These are phyloP conservation scores for Pulveroboletus ravenelii DNA, from an alignment of 768 basidiomycete genomes.

Conservation along the genomic window DNA sequence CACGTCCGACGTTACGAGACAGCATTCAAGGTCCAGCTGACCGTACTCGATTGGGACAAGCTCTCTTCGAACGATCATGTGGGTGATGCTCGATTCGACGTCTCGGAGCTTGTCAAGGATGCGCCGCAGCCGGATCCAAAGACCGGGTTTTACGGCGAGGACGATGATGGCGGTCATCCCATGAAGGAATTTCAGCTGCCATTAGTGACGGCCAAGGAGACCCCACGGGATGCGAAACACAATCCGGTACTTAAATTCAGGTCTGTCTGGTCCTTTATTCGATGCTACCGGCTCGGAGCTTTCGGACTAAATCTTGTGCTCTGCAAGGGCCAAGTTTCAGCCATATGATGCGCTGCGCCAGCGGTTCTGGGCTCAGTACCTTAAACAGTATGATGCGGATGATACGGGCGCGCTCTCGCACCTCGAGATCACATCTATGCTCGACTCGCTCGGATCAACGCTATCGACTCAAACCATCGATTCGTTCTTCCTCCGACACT, in stretches of 20 bases:
- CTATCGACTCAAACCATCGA: constrained; percentile 74
- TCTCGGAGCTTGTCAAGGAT: constrained; percentile 62
- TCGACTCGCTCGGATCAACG: constrained; percentile 95
- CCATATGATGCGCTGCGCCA: constrained; percentile 90
- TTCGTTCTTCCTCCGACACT: constrained; percentile 71
- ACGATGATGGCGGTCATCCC: constrained; percentile 34
- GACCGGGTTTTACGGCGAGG: constrained; percentile 43
- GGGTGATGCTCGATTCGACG: constrained; percentile 69
- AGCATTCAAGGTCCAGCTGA: constrained; percentile 70
- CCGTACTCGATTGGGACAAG: constrained; percentile 97
- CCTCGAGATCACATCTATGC: constrained; percentile 88
- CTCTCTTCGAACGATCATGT: constrained; percentile 84
- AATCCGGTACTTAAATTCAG: constrained; percentile 65
- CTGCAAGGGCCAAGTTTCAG: constrained; percentile 81
- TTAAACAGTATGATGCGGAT: constrained; percentile 87
- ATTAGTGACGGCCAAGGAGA: constrained; percentile 56
- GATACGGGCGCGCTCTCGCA: constrained; percentile 71
- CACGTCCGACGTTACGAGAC: constrained; percentile 89
- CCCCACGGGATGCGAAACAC: constrained; percentile 68
- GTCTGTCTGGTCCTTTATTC: constrained; percentile 30
- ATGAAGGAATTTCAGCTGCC: constrained; percentile 74
- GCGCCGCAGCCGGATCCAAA: constrained; percentile 62
- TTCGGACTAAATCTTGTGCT: constrained; percentile 7
- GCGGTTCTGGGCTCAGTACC: constrained; percentile 85
- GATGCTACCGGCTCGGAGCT: background rate